Evolutionary conservation across 2,329 filamentous ascomycete genomes (phyloP), one percentile per base, ranked within the genome.

Genomic region (Sclerotinia glacialis): DNA sequence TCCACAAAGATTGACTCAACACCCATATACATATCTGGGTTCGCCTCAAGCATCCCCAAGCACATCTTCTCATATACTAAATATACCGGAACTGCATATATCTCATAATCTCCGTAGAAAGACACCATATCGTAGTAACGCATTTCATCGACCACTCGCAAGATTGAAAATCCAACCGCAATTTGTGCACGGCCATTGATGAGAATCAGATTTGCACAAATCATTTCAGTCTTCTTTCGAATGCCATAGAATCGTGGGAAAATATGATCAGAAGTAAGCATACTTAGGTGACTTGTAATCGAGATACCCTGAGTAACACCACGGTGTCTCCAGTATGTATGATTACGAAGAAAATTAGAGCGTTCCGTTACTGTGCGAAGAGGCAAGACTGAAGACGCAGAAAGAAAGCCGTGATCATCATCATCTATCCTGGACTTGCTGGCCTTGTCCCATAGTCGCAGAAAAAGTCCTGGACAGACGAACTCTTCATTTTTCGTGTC

Each of bases 171-270:
- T 23, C 53, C 53, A 40, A n/a, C 34, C 5, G 34, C 31, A 40
- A 40, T 55, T 40, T 55, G 53, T 9, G 53, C 53, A 55, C 16
- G 26, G 11, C 34, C 53, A 23, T 55, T 55, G n/a, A 40, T 55
- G 53, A 55, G 11, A 37, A n/a, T 49, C 46, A 49, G 46, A 3
- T 49, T 49, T 49, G 46, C 46, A 49, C 46, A 49, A 49, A 49
- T 49, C 46, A 14, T 23, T 49, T 49, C n/a, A 49, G 46, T 49
- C 46, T 49, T 49, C n/a, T 49, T 49, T 49, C 46, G 46, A n/a
- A n/a, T 23, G 46, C 3, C 46, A 49, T 49, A 49, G 12, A 49
- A 49, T n/a, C 46, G 46, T 3, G 46, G 46, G 2, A 49, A 12
- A 49, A 49, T 49, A n/a, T 49, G 21, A 49, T 23, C 46, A 49